Evolutionary conservation across 1,284 basidiomycete genomes (phyloP), one percentile per base, ranked within the genome.

Genomic region (Ceratobasidium sp.): DNA sequence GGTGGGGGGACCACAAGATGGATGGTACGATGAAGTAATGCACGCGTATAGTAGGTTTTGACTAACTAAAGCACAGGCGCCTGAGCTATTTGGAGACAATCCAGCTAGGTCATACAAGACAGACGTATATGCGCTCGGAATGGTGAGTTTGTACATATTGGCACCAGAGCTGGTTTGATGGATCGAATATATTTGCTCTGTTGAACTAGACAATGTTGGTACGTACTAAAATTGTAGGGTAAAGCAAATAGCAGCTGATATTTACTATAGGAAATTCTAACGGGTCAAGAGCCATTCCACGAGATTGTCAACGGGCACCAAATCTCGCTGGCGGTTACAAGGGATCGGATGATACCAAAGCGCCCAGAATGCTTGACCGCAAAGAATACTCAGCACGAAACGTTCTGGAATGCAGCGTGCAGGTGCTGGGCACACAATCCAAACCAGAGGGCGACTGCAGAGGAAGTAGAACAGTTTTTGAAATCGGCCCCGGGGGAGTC

Each of bases 121-220:
- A 33, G 65, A 52, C 46, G 65, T 67, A 52, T 67, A 67, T 52
- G 65, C 65, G n/a, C 33, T 67, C n/a, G 65, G 65, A 52, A 67
- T 67, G 65, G 65, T 67, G n/a, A 12, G 46, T 48, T 48, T 12
- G 46, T 48, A n/a, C n/a, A n/a, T 48, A 10, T 17, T 48, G 46
- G 17, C 13, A 13, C 44, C 46, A 13, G 38, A 20, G 40, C 26
- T 20, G 7, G 33, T 33, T 44, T 15, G n/a, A 65, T 17, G 20
- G 20, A 23, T 46, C 20, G 33, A n/a, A n/a, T n/a, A n/a, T 13
- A 42, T 12, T 9, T 17, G 42, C 9, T 42, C 28, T 50, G 6
- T 52, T 52, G 50, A 23, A 17, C 20, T 38, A 67, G 65, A 67
- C 26, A 28, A 33, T 67, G 20, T 23, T 67, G 3, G 65, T 52